phyloP scores from a whole-genome alignment of 2,329 filamentous ascomycete species.

The Teratosphaeriaceae sp. region DNA sequence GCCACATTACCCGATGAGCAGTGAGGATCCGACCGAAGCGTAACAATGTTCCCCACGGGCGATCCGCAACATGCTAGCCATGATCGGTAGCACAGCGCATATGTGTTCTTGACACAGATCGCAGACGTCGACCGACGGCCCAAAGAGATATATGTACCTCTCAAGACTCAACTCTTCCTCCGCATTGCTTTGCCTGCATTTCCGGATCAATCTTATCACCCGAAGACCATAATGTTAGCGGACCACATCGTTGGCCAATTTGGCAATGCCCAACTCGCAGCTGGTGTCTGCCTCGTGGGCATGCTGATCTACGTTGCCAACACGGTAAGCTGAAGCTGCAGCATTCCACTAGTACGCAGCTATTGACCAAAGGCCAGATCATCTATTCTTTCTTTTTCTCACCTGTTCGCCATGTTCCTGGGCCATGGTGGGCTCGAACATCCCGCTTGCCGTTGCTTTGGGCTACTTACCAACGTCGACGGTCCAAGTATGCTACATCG shows the following conservation, averaged over 20 bases:
- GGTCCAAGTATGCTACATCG: conserved; percentile 9
- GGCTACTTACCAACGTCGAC: conserved; percentile 10
- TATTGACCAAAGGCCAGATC: conserved; percentile 5
- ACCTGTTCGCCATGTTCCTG: conserved; percentile 12
- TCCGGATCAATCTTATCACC: no score
- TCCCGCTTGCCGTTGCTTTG: conserved; percentile 9
- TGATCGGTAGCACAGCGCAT: no score
- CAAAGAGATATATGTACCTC: no score
- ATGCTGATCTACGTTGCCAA: not conserved
- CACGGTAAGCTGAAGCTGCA: not conserved
- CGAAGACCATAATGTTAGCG: no score
- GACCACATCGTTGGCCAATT: not conserved
- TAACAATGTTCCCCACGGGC: no score
- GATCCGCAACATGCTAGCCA: no score
- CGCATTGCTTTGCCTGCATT: no score
- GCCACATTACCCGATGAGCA: no score
- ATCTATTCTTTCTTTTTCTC: conserved; percentile 11
- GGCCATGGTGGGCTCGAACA: conserved; percentile 11
- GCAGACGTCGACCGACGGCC: no score
- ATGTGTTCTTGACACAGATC: no score
- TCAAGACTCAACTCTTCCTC: no score
- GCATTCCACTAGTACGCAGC: not conserved
- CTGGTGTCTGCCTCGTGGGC: not conserved
- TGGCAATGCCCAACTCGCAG: not conserved
- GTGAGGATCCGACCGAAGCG: no score